Conservation (phyloP, 1,139 yeast species). For the Pichia sp. region DNA sequence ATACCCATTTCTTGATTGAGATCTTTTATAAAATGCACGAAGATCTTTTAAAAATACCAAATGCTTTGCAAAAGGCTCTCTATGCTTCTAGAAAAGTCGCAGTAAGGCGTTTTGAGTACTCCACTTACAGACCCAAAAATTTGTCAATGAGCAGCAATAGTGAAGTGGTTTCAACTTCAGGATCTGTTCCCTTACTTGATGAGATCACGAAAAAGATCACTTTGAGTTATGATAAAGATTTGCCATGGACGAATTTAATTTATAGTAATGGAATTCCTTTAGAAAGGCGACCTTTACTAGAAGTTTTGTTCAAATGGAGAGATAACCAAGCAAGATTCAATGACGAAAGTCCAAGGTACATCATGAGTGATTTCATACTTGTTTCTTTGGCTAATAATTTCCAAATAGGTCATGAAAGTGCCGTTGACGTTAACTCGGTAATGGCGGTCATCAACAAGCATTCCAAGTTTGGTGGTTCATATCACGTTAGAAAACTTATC, state of each 20-base stretch:
- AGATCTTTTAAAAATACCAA: conserved; percentile 38
- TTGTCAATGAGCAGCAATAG: conserved; percentile 20
- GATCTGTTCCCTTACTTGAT: conserved; percentile 27
- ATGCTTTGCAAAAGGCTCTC: conserved; percentile 59
- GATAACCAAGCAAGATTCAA: conserved; percentile 65
- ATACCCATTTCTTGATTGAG: conserved; percentile 83
- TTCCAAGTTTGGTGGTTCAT: conserved; percentile 54
- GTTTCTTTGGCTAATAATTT: conserved; percentile 51
- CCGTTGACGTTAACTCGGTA: conserved; percentile 57
- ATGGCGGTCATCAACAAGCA: conserved; percentile 47
- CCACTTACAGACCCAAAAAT: conserved; percentile 52
- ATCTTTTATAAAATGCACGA: conserved; percentile 75
- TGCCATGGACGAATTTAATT: conserved; percentile 59
- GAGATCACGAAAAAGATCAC: conserved; percentile 19
- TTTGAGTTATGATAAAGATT: conserved; percentile 29
- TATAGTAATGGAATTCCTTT: conserved; percentile 62
- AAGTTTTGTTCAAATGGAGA: conserved; percentile 74
- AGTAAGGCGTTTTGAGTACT: conserved; percentile 72
- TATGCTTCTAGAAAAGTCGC: conserved; percentile 80
- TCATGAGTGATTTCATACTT: conserved; percentile 79
- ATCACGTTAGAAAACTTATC: conserved; percentile 37
- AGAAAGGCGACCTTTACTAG: conserved; percentile 53
- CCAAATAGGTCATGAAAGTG: conserved; percentile 25
- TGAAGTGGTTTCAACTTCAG: conserved; percentile 27
- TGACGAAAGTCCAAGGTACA: conserved; percentile 81